Base-by-base conservation (phyloP, 208 protist species). In the Trypanosoma cruzi region DNA sequence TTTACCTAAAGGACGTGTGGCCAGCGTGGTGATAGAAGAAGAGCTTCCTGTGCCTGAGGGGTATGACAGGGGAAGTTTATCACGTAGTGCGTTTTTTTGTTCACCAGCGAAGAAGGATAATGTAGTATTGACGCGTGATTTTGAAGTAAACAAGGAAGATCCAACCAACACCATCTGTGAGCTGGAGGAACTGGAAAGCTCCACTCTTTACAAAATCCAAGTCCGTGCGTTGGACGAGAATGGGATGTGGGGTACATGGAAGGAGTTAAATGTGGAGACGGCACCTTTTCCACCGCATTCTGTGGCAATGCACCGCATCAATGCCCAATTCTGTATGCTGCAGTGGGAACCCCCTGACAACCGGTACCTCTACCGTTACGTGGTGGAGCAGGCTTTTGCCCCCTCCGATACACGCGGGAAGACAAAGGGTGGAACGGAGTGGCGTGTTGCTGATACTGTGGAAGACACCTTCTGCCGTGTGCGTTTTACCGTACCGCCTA, bases 371-470 rank as follows among this genome's bases (percentile, higher is more conserved):
- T 97, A 97, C 76, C 78, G 80, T 60, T 95, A 95, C 68, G 63
- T 87, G 24, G 82, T 97, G 16, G 89, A 97, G 67, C 87, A 96
- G 77, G 22, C 68, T 20, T 36, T 64, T 64, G 49, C 32, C 13
- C 36, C 57, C 44, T 62, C 68, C 18, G 73, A 70, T 58, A 59
- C 54, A 32, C 79, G 53, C 22, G 65, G 54, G 11, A 68, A 69
- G n/a, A 36, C 46, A 10, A 66, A 59, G 31, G 73, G 32, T 26
- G 37, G 26, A 20, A 44, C 63, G 0, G 89, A 92, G 29, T 96
- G 93, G 91, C 86, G 84, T 13, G 90, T 90, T 6, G 81, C 92
- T 60, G 90, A 94, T 44, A 77, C 66, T 3, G 85, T 96, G 2
- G 80, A 86, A 49, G 83, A 87, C 36, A 84, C 76, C 40, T 84